Evolutionary conservation across 2,329 filamentous ascomycete genomes (phyloP).

Genomic region (Alternaria ethzedia): DNA sequence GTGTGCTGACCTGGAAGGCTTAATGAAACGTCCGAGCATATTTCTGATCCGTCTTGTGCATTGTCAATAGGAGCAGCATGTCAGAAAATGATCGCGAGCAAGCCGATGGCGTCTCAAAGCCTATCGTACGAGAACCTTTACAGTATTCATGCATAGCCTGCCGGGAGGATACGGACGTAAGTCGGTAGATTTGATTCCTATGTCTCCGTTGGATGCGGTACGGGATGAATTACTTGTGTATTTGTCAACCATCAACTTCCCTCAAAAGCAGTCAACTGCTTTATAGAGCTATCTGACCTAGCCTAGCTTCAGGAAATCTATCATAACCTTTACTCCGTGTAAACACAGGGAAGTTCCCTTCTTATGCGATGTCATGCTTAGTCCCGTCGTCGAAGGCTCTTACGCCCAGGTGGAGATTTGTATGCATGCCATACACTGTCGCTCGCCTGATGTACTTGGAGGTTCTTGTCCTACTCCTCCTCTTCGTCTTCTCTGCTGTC

Average conservation of each 20-base stretch:
- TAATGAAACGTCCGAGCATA: not conserved
- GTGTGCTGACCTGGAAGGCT: not conserved
- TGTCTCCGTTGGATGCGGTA: not conserved
- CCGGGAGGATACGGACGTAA: not conserved
- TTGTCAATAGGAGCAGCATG: not conserved
- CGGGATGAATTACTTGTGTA: not conserved
- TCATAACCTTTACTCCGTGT: not conserved
- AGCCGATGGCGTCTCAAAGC: not conserved
- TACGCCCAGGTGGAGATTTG: not conserved
- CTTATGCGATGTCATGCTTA: not conserved
- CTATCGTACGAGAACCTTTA: not conserved
- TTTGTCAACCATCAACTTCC: not conserved
- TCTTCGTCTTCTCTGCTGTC: constrained; percentile 19
- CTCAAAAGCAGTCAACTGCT: not conserved
- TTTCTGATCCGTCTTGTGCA: not conserved
- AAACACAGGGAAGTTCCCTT: not conserved
- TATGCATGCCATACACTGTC: not conserved
- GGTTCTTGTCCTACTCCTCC: not conserved
- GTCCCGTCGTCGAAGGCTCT: not conserved
- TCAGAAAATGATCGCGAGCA: not conserved
- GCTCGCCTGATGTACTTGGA: not conserved
- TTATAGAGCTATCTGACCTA: not conserved
- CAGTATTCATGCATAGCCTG: not conserved
- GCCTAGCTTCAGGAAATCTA: not conserved
- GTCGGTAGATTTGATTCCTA: not conserved